phyloP scores from a whole-genome alignment of 805 yeast species.

The Candida piceae region DNA sequence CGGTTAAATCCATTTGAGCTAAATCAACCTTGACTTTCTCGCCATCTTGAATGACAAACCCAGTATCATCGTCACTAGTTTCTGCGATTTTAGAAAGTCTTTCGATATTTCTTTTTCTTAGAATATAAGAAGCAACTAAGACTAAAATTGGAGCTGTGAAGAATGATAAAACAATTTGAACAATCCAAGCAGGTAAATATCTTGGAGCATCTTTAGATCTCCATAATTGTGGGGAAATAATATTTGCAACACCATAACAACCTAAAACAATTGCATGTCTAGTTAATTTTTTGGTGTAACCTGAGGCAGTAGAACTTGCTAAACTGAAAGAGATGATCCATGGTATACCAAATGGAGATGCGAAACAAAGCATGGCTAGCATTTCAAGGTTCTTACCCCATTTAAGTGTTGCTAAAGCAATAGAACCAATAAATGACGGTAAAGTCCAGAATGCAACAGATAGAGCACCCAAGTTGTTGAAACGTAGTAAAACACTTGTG shows the following conservation, averaged over 20 bases:
- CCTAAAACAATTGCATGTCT: constrained; percentile 45
- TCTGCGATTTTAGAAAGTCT: constrained; percentile 26
- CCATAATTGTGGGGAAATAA: constrained; percentile 57
- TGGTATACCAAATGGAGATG: constrained; percentile 33
- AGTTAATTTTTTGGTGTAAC: constrained; percentile 46
- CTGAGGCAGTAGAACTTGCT: constrained; percentile 32
- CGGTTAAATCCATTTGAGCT: constrained; percentile 49
- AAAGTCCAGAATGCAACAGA: constrained; percentile 19
- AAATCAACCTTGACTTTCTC: constrained; percentile 29
- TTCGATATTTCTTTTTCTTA: constrained; percentile 39
- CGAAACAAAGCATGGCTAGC: constrained; percentile 44
- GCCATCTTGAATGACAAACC: constrained; percentile 25
- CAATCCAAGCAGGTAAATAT: constrained; percentile 47
- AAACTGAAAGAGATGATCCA: constrained; percentile 24
- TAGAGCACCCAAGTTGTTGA: constrained; percentile 35
- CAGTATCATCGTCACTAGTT: constrained; percentile 17
- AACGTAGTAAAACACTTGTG: constrained; percentile 28
- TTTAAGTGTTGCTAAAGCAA: constrained; percentile 40
- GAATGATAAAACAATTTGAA: constrained; percentile 51
- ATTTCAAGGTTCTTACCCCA: constrained; percentile 41
- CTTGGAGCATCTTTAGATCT: constrained; percentile 43
- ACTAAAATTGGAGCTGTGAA: constrained; percentile 40
- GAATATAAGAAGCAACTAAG: constrained; percentile 38
- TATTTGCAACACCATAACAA: constrained; percentile 44
- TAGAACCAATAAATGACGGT: constrained; percentile 38